Evolutionary conservation across 306 rosid species (phyloP).

Genomic region (Vicia villosa): DNA sequence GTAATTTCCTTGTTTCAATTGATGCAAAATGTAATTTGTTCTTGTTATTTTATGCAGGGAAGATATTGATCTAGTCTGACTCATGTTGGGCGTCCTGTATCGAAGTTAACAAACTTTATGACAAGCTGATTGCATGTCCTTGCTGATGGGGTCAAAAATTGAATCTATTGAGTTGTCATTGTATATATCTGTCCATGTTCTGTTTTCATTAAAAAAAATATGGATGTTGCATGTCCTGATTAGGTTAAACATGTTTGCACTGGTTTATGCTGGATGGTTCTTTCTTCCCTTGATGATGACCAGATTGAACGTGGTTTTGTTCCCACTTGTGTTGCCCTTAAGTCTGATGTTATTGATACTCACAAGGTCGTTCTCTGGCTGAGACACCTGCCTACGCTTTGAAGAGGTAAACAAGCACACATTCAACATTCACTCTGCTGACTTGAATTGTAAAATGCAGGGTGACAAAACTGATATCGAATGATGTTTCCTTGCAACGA

Average conservation of each 20-base stretch:
- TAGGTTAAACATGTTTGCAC: conserved; percentile 19
- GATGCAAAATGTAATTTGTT: conserved; percentile 23
- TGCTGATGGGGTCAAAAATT: neutral
- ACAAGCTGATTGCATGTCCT: too few species aligned
- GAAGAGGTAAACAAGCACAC: too few species aligned
- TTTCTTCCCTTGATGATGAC: too few species aligned
- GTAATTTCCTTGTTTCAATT: conserved; percentile 4
- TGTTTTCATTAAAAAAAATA: conserved; percentile 5
- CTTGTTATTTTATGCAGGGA: conserved; percentile 55
- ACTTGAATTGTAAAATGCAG: too few species aligned
- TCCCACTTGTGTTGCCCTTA: too few species aligned
- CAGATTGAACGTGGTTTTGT: too few species aligned
- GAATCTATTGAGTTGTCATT: neutral
- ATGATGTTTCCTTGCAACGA: too few species aligned
- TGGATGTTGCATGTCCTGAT: conserved; percentile 25
- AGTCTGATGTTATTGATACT: too few species aligned
- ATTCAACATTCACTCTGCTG: too few species aligned
- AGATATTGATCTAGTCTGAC: conserved; percentile 42
- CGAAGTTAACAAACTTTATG: neutral
- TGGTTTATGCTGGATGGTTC: neutral
- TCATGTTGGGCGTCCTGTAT: conserved; percentile 8
- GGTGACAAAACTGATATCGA: too few species aligned
- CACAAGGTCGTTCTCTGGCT: too few species aligned
- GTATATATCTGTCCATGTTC: conserved; percentile 14
- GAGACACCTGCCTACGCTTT: too few species aligned